Percentiles rank a stretch among this genome's conserved stretches.
Evolutionary conservation across 371 early-diverging fungal species (phyloP).

Genomic region (Lichtheimia ramosa): DNA sequence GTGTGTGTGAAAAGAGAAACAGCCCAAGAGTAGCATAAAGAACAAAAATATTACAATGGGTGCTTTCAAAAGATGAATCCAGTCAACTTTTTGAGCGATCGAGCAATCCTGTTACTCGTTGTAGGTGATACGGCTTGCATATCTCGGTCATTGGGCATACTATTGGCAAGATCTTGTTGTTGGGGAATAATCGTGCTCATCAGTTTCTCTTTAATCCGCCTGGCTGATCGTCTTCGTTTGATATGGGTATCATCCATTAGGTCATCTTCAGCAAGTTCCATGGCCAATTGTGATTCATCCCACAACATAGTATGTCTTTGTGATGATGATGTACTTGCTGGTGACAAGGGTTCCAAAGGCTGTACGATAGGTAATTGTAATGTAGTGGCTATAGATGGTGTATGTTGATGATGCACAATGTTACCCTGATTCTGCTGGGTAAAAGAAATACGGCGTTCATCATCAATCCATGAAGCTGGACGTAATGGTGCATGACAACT

Average conservation of each 20-base stretch:
- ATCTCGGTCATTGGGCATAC: background rate
- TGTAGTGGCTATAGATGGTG: background rate
- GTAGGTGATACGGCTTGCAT: background rate
- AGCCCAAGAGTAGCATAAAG: background rate
- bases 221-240: constrained; percentile 3
- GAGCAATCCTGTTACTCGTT: constrained; percentile 14
- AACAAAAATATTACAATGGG: background rate
- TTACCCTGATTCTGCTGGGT: too few relatives aligned
- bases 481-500: constrained; percentile 7
- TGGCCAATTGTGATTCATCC: constrained; percentile 17
- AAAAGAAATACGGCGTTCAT: too few relatives aligned
- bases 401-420: background rate
- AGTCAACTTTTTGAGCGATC: constrained; percentile 16
- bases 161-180: constrained; percentile 4
- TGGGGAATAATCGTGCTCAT: constrained; percentile 6
- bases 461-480: constrained; percentile 14
- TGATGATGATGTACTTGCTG: background rate
- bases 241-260: background rate
- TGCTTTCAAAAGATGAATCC: constrained; percentile 12
- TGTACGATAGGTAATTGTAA: too few relatives aligned
- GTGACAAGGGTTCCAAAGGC: background rate
- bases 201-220: constrained; percentile 13
- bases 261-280: constrained; percentile 18
- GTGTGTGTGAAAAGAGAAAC: constrained; percentile 1
- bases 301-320: constrained; percentile 6